These are phyloP conservation scores for Picochlorum sp. DNA, from an alignment of 139 green algal species.

Conservation along the genomic window DNA sequence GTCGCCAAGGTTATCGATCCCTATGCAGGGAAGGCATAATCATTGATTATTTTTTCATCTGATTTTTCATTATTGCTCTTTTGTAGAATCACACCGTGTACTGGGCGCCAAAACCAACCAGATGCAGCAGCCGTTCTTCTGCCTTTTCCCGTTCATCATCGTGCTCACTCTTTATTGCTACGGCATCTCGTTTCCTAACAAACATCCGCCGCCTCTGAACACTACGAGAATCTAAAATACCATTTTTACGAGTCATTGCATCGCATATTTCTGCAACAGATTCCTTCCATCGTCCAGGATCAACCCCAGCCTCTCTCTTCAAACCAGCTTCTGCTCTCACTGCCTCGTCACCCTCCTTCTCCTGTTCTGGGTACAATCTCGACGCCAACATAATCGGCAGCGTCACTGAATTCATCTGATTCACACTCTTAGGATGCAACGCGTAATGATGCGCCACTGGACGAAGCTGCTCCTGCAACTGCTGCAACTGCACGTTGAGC, in stretches of 20 bases:
- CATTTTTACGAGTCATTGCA: not conserved
- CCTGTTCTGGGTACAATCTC: conserved; percentile 45
- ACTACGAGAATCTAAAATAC: too few species aligned
- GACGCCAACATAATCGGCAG: conserved; percentile 54
- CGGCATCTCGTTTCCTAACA: too few species aligned
- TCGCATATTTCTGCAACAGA: not conserved
- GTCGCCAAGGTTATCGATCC: not conserved
- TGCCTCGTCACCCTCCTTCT: conserved; percentile 11
- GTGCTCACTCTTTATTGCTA: too few species aligned
- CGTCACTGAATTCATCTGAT: conserved; percentile 31
- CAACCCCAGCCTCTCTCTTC: not conserved
- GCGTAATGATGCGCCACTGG: conserved; percentile 37
- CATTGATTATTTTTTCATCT: too few species aligned
- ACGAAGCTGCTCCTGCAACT: conserved; percentile 32
- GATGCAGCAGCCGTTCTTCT: too few species aligned
- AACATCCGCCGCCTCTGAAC: too few species aligned
- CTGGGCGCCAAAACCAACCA: too few species aligned
- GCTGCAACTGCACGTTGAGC: conserved; percentile 40
- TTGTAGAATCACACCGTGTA: too few species aligned
- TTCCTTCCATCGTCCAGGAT: not conserved
- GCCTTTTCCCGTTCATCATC: too few species aligned
- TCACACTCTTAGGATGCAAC: conserved; percentile 30
- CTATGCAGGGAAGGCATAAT: not conserved
- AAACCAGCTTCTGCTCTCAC: conserved; percentile 10
- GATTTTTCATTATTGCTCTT: too few species aligned